Conservation (phyloP, 1,284 basidiomycete genomes). For the Cutaneotrichosporon mucoides region DNA sequence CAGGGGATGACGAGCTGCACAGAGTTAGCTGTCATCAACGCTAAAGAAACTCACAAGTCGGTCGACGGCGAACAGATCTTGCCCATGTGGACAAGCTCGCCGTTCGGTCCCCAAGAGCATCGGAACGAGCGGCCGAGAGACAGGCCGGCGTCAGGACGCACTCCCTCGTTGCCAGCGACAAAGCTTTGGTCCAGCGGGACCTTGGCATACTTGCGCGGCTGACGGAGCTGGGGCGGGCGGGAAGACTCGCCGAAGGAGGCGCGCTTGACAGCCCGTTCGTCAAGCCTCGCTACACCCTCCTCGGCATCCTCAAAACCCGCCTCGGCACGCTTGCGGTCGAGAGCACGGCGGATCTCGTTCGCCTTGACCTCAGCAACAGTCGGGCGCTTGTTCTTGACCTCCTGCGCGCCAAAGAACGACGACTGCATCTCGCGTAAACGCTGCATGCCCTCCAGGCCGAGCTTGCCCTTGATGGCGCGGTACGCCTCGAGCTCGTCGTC, state of each 20-base stretch:
- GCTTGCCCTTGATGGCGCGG: slow-evolving; percentile 29
- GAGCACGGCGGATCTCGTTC: slow-evolving; percentile 8
- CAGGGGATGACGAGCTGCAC: slow-evolving; percentile 22
- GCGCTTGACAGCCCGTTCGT: slow-evolving; percentile 62
- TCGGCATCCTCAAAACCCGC: slow-evolving; percentile 59
- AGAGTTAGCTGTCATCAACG: slow-evolving; percentile 25
- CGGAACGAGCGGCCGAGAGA: slow-evolving; percentile 83
- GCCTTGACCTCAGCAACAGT: slow-evolving; percentile 8
- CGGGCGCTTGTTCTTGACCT: slow-evolving; percentile 3
- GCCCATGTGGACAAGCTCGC: slow-evolving; percentile 70
- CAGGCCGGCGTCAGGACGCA: slow-evolving; percentile 73
- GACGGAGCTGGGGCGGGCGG: slow-evolving; percentile 59
- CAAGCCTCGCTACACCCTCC: slow-evolving; percentile 66
- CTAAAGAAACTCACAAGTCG: slow-evolving; percentile 27
- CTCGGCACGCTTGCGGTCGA: slow-evolving; percentile 16
- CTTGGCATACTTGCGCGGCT: slow-evolving; percentile 40
- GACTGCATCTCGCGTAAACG: slow-evolving; percentile 90
- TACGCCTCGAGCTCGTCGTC: slow-evolving; percentile 20
- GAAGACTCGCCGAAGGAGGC: slow-evolving; percentile 69
- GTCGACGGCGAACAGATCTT: slow-evolving; percentile 58
- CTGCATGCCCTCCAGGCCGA: slow-evolving; percentile 67
- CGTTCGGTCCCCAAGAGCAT: slow-evolving; percentile 83
- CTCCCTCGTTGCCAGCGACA: slow-evolving; percentile 58
- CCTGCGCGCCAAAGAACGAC: slow-evolving; percentile 63
- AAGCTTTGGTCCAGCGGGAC: slow-evolving; percentile 35